Evolutionary conservation across 345 rosid species (phyloP).

Genomic region (Brassica nigra): DNA sequence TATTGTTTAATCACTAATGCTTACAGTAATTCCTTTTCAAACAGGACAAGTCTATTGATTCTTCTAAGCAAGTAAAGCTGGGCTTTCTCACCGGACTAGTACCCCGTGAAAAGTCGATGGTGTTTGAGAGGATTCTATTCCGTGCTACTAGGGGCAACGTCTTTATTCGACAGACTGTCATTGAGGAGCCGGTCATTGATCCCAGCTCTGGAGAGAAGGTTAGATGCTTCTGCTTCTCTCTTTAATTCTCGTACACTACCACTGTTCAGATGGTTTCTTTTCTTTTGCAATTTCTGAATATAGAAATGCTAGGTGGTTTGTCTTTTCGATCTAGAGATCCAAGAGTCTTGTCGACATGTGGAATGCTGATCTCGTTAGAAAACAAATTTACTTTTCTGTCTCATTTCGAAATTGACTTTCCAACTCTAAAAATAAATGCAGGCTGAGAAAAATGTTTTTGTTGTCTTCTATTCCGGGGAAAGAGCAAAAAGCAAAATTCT

Average conservation of each 20-base stretch:
- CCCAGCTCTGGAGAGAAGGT: conserved; percentile 94
- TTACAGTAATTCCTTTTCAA: conserved; percentile 20
- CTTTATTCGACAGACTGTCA: conserved; percentile 57
- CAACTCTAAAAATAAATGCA: conserved; percentile 45
- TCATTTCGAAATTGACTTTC: conserved; percentile 20
- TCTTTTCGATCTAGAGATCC: background rate
- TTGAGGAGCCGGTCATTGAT: conserved; percentile 74
- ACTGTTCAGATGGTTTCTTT: background rate
- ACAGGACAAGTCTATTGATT: conserved; percentile 66
- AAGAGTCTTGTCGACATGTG: background rate
- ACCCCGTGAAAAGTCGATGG: conserved; percentile 83
- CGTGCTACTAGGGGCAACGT: conserved; percentile 98
- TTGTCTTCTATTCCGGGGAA: conserved; percentile 89
- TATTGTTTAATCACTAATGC: conserved; percentile 2
- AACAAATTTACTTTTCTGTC: background rate
- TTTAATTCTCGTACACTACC: background rate
- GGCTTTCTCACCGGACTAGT: conserved; percentile 90
- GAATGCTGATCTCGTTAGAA: background rate
- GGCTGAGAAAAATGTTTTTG: conserved; percentile 91
- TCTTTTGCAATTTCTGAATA: conserved; percentile 5
- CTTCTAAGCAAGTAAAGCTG: conserved; percentile 83
- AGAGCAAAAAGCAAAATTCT: conserved; percentile 83
- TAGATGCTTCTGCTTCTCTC: conserved; percentile 20
- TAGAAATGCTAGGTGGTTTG: background rate
- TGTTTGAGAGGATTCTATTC: conserved; percentile 92